Base-by-base conservation (phyloP, 2,329 filamentous ascomycete species). In the Penicillium janthinellum region DNA sequence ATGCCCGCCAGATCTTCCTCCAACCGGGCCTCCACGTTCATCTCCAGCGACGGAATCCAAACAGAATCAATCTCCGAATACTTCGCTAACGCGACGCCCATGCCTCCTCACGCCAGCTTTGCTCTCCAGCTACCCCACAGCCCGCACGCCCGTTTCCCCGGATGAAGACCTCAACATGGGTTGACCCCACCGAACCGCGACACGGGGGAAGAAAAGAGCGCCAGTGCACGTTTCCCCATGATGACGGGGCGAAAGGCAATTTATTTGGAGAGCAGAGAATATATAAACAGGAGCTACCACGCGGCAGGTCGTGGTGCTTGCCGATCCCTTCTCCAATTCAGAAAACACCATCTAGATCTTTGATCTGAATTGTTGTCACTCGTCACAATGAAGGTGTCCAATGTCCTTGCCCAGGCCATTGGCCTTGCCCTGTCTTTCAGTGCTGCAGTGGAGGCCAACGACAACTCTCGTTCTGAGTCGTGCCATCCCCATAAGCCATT, bases 401-500 rank as follows among this genome's bases (percentile, higher is more conserved):
- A 60, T 55, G 34, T 62, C 25, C 55, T 73, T 39, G 63, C 64
- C 31, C 67, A 70, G 37, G 64, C 62, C 31, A 54, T 66, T 37
- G 58, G 64, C n/a, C 53, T 73, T 8, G 31, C 62, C 11, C 35
- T 68, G 34, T 67, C 67, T 5, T 59, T 73, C 12, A 59, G 65
- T 10, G 15, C 58, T 2, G 28, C 62, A 8, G 65, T 58, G 4
- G 62, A 72, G 38, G 57, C 45, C 15, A 56, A 56, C 8, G 45
- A 25, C 4, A 53, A 59, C 20, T 67, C 66, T 25, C 59, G 72
- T 49, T 69, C 63, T 39, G 59, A 70, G 2, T 66, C 64, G 11
- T 69, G 71, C 56, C 64, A 67, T 4, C 73, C 73, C 2, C 64
- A 72, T 8, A 63, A 61, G 10, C 67, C 73, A 11, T 75, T 74